Base-by-base conservation (phyloP, 192 early-diverging fungal species). In the Phycomyces nitens region DNA sequence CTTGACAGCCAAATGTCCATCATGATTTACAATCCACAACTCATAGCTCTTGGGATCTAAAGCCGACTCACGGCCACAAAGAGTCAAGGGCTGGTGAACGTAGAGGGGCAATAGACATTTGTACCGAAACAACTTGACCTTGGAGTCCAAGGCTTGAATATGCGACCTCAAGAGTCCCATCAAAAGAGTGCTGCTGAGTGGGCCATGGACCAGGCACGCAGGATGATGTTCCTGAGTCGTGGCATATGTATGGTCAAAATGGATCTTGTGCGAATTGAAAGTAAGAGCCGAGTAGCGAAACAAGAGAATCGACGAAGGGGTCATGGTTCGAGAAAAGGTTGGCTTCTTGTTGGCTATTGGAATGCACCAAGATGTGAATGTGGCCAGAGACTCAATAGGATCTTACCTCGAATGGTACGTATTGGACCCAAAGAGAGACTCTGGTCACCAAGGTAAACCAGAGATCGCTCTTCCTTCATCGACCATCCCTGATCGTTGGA, bases 381-480 rank as follows among this genome's bases (percentile, higher is more conserved):
- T n/a, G n/a, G n/a, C n/a, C n/a, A 14, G 7, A 42, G 8, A 42
- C 41, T 42, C 14, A 7, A 42, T 14, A 3, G 11, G 3, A 18
- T 47, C 44, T 47, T 47, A 18, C 44, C 3, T 47, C 12, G 44
- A 47, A 47, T 47, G 15, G 5, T 18, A 47, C 18, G 15, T 18
- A 11, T 47, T 14, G 44, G 15, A 11, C 44, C 12, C 3, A 11
- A n/a, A 11, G 44, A n/a, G 38, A 34, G 2, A 1, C 14, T 50
- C 9, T 56, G 54, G 53, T 68, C 59, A 26, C 72, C 65, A 71
- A 77, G 75, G 64, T 96, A 96, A 0, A 86, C 90, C 62, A 93
- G 54, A 26, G 82, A 79, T 26, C 92, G 76, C 3, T 74, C 72
- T 66, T 96, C 92, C 0, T 71, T 75, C 62, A 92, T 72, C 18